These are phyloP conservation scores for Trichoderma simmonsii DNA, from an alignment of 2,329 filamentous ascomycete species.

Conservation along the genomic window DNA sequence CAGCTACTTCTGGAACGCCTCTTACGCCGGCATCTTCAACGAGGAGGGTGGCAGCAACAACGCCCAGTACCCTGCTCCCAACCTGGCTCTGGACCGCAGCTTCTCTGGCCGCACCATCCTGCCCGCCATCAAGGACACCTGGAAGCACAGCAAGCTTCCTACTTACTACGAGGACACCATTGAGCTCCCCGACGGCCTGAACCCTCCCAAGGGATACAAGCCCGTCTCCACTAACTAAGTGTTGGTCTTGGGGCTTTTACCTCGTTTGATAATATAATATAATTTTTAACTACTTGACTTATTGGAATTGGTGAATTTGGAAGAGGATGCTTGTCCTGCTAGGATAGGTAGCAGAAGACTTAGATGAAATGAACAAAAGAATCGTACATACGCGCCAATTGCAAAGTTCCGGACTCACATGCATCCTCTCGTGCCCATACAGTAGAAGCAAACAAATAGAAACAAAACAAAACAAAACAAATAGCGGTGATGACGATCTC, in stretches of 20 bases:
- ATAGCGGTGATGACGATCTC: neutral
- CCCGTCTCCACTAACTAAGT: constrained; percentile 23
- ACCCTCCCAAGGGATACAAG: constrained; percentile 41
- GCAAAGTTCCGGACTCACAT: neutral
- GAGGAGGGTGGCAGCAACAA: constrained; percentile 29
- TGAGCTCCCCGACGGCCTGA: constrained; percentile 41
- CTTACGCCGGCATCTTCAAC: constrained; percentile 51
- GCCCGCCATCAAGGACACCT: constrained; percentile 37
- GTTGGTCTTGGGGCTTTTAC: neutral
- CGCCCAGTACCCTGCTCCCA: constrained; percentile 38
- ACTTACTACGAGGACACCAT: constrained; percentile 43
- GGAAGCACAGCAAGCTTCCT: constrained; percentile 36
- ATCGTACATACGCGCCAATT: neutral
- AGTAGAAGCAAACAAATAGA: neutral
- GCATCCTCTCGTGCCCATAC: neutral
- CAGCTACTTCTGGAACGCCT: constrained; percentile 49
- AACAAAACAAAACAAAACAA: neutral
- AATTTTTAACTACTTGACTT: neutral
- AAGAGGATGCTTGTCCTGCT: neutral
- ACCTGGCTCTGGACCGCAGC: constrained; percentile 35
- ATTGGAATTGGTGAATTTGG: neutral
- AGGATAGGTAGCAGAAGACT: neutral
- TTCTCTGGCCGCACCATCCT: constrained; percentile 36
- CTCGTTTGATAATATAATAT: neutral
- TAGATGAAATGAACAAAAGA: neutral